Percentiles rank a stretch among this genome's conserved stretches.
Evolutionary conservation across 768 basidiomycete genomes (phyloP).

Genomic region (Pulveroboletus sp.): DNA sequence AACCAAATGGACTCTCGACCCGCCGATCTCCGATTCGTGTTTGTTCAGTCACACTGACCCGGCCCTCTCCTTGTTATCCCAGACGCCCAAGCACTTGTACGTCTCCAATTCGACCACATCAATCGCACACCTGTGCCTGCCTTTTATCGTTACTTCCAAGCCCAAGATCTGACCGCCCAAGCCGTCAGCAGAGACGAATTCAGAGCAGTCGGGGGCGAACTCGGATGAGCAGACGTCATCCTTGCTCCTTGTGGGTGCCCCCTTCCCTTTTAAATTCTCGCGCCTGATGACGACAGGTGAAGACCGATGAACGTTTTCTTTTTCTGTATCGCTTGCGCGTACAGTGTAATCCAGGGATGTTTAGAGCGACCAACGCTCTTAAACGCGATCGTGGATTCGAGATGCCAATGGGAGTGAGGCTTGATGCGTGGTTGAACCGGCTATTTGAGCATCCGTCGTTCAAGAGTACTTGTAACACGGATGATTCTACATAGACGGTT

Average conservation of each 20-base stretch:
- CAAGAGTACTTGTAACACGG: slow-evolving; percentile 63
- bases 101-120: slow-evolving; percentile 65
- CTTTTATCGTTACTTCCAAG: slow-evolving; percentile 73
- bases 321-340: too few species aligned
- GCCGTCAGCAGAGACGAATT: slow-evolving; percentile 51
- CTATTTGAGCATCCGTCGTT: slow-evolving; percentile 60
- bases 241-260: slow-evolving; percentile 67
- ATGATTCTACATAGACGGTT: slow-evolving; percentile 66
- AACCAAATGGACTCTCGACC: slow-evolving; percentile 50
- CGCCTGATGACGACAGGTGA: neutral
- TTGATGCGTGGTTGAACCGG: slow-evolving; percentile 49
- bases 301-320: neutral
- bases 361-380: slow-evolving; percentile 58
- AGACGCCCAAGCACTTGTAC: slow-evolving; percentile 66
- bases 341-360: slow-evolving; percentile 48
- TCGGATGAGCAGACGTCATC: slow-evolving; percentile 65
- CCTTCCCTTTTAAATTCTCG: neutral
- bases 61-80: neutral
- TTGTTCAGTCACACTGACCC: neutral
- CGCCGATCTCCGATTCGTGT: slow-evolving; percentile 54
- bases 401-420: slow-evolving; percentile 44
- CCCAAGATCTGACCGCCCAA: slow-evolving; percentile 54
- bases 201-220: slow-evolving; percentile 41
- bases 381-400: slow-evolving; percentile 65
- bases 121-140: slow-evolving; percentile 61